Evolutionary conservation across 352 stramenopile species (phyloP).

Genomic region (Phytopythium montanum): DNA sequence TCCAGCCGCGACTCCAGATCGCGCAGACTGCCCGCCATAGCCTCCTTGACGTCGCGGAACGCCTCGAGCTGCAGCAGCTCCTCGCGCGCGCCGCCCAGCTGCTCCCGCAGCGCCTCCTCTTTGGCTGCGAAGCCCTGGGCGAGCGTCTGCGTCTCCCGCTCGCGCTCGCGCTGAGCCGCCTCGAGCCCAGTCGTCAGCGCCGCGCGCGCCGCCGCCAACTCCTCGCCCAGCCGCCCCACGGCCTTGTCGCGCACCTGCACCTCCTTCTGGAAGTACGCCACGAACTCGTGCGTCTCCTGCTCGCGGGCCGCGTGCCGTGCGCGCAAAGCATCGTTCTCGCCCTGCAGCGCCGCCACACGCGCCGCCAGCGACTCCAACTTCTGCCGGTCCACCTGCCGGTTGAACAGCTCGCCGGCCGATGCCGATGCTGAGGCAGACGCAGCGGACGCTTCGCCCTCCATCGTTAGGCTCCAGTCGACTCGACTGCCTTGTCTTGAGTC

Average conservation of each 20-base stretch:
- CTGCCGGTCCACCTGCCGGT: constrained; percentile 58
- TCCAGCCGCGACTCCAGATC: constrained; percentile 64
- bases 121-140: constrained; percentile 38
- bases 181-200: constrained; percentile 62
- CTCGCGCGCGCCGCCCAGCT: constrained; percentile 60
- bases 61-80: constrained; percentile 64
- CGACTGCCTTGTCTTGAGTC: too few species aligned
- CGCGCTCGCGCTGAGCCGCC: constrained; percentile 37
- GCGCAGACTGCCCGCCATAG: constrained; percentile 46
- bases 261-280: constrained; percentile 93
- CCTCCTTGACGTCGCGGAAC: constrained; percentile 71
- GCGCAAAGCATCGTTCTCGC: constrained; percentile 78
- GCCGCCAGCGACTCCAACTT: constrained; percentile 60
- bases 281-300: constrained; percentile 93
- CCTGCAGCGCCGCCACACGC: constrained; percentile 56
- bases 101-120: constrained; percentile 49
- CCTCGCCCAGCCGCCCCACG: constrained; percentile 76
- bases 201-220: constrained; percentile 63
- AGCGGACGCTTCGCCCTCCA: too few species aligned
- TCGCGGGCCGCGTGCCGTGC: constrained; percentile 83
- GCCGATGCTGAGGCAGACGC: too few species aligned
- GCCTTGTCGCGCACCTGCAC: constrained; percentile 84
- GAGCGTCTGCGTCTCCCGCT: constrained; percentile 40
- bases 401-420: constrained; percentile 32
- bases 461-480: too few species aligned